Base-by-base conservation (phyloP, 805 yeast species). In the Hanseniaspora valbyensis region DNA sequence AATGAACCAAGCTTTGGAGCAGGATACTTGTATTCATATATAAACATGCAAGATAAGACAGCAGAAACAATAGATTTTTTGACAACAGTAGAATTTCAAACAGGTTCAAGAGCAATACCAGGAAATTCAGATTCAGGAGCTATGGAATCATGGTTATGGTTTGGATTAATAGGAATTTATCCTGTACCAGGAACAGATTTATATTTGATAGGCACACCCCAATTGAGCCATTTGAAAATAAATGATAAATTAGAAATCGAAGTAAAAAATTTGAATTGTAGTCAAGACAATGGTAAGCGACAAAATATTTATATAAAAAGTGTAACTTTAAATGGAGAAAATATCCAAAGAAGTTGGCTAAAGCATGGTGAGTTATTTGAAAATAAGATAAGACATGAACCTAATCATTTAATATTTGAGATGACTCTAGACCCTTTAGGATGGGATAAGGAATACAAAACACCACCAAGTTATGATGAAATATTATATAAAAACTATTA, bases 61-160 rank as follows among this genome's bases (percentile, higher is more conserved):
- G 65, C 62, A 2, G 69, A 61, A 48, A 57, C 63, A 7, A 54
- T 65, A 21, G 54, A 66, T 28, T 66, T 57, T 44, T 50, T 67
- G 16, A 54, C 66, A 32, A 56, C 60, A 40, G 59, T 52, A 18
- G 58, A 58, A 39, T 66, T 64, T 50, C 46, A 54, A 21, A 37
- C 55, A 0, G 69, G 69, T 2, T 37, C 56, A 3, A 43, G 41
- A n/a, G 68, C 66, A 10, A 52, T 67, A 22, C 69, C 71, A 5
- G 69, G 69, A 1, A 66, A 66, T 49, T 64, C 69, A 1, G 70
- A 66, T 52, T 67, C 65, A 10, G 70, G 70, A 6, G 67, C 71
- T 12, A 66, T 67, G 68, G 69, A 66, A 50, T 59, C 65, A 2
- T 67, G 69, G 68, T 46, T 64, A 14, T 60, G 66, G 46, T 66